These are phyloP conservation scores for Clarireedia paspali DNA, from an alignment of 2,329 filamentous ascomycete species.

Conservation along the genomic window DNA sequence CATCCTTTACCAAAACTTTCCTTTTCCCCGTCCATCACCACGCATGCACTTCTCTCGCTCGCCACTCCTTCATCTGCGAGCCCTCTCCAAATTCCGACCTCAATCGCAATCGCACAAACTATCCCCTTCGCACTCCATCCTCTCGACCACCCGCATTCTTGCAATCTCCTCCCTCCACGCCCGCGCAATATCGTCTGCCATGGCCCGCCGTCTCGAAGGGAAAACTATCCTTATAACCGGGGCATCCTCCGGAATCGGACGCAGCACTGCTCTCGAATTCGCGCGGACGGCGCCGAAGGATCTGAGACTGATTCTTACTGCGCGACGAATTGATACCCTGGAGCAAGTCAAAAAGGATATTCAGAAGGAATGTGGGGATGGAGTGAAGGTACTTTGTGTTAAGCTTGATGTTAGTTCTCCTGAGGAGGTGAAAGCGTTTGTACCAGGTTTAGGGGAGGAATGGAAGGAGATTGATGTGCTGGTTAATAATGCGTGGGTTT, in stretches of 20 bases:
- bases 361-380: constrained; percentile 63
- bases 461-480: constrained; percentile 81
- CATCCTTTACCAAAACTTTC: neutral
- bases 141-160: neutral
- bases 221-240: constrained; percentile 92
- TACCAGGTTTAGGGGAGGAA: constrained; percentile 66
- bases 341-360: constrained; percentile 73
- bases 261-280: constrained; percentile 79
- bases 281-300: constrained; percentile 73
- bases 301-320: constrained; percentile 80
- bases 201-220: constrained; percentile 77
- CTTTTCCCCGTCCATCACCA: neutral
- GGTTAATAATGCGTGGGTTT: constrained; percentile 87
- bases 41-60: neutral
- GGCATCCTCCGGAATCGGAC: constrained; percentile 87
- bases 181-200: constrained; percentile 56
- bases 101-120: neutral
- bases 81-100: neutral
- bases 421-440: constrained; percentile 65
- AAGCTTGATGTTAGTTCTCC: constrained; percentile 82
- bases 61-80: neutral
- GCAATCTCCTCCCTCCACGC: neutral
- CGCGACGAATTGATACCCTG: constrained; percentile 73
- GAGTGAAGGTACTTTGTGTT: constrained; percentile 74
- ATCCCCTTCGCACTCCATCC: neutral